phyloP scores from a whole-genome alignment of 768 basidiomycete species.

The Dentipellis sp. region DNA sequence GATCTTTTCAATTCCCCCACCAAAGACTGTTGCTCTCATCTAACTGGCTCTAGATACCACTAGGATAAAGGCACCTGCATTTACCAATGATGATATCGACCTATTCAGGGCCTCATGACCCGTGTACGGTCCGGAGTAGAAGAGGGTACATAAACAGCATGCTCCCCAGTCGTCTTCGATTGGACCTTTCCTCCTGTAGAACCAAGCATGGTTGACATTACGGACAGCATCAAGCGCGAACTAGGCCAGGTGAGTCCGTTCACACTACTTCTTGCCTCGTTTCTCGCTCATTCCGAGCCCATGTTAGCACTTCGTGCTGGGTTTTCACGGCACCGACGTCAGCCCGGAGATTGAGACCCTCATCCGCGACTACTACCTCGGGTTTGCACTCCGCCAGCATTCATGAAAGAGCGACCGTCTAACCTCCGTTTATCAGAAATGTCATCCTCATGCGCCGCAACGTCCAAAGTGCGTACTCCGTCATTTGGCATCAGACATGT shows the following conservation, averaged over 20 bases:
- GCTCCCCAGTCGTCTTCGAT: too few relatives aligned
- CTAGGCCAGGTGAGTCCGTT: not conserved
- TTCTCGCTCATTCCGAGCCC: too few relatives aligned
- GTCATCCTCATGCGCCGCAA: conserved; percentile 67
- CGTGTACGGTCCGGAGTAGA: too few relatives aligned
- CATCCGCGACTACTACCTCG: conserved; percentile 54
- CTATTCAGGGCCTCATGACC: too few relatives aligned
- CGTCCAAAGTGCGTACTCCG: conserved; percentile 34
- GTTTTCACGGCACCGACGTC: conserved; percentile 51
- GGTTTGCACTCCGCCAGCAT: conserved; percentile 21
- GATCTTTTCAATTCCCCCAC: too few relatives aligned
- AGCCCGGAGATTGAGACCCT: conserved; percentile 44
- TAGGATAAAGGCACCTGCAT: too few relatives aligned
- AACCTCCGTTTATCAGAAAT: conserved; percentile 22
- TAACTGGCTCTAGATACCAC: too few relatives aligned
- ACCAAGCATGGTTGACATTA: not conserved
- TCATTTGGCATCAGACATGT: not conserved
- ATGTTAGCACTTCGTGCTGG: conserved; percentile 58
- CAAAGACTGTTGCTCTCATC: too few relatives aligned
- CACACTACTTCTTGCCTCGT: too few relatives aligned
- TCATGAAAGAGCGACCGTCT: not conserved
- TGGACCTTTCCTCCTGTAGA: too few relatives aligned
- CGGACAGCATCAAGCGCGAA: not conserved
- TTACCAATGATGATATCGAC: too few relatives aligned
- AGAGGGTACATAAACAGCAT: too few relatives aligned